Evolutionary conservation across 768 basidiomycete species (phyloP).

Genomic region (Hysterangium stoloniferum): DNA sequence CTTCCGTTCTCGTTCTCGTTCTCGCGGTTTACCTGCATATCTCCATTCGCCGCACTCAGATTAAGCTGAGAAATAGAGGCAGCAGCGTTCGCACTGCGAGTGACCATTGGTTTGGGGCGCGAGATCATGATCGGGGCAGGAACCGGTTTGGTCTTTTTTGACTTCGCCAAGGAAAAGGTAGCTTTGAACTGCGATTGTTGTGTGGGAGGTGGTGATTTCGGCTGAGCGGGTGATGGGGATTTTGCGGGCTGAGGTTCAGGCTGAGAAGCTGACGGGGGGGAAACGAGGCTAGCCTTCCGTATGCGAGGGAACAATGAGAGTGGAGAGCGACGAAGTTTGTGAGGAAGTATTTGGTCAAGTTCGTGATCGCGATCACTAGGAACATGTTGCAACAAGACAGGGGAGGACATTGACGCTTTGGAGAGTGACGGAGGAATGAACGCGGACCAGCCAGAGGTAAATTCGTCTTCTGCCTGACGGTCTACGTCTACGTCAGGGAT

Average conservation of each 20-base stretch:
- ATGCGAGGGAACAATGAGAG: neutral
- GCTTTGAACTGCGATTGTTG: no score
- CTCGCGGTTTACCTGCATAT: neutral
- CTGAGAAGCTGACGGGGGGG: neutral
- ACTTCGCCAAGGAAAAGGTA: no score
- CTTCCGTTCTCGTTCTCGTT: neutral
- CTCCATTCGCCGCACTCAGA: neutral
- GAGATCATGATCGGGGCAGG: neutral
- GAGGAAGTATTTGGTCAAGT: neutral
- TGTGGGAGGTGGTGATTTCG: neutral
- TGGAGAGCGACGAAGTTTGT: constrained; percentile 2
- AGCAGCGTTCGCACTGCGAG: no score
- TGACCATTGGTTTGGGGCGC: neutral
- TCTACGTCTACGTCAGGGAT: neutral
- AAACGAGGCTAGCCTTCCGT: neutral
- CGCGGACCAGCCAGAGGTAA: neutral
- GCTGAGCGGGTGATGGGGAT: neutral
- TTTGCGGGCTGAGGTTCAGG: neutral
- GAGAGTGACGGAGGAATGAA: constrained; percentile 6
- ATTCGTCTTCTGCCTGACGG: neutral
- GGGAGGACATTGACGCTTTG: constrained; percentile 11
- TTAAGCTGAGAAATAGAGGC: no score
- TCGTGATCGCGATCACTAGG: neutral
- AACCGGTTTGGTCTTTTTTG: neutral
- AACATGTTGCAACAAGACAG: neutral